Evolutionary conservation across 1,284 basidiomycete species (phyloP).

Genomic region (Somion occarium): DNA sequence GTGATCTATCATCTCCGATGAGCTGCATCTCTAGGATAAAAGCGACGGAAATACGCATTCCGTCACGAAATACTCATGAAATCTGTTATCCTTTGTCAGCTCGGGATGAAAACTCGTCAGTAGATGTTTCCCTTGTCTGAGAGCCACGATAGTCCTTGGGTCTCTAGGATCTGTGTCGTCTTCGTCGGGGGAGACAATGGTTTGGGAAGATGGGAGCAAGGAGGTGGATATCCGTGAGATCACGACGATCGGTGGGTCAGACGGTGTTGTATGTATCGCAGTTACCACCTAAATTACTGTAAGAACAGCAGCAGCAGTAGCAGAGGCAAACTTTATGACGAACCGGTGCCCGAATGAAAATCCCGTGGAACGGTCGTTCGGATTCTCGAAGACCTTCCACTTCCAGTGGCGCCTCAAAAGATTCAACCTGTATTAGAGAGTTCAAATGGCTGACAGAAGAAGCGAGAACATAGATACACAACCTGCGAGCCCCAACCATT

Average conservation of each 20-base stretch:
- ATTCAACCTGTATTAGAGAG: conserved; percentile 84
- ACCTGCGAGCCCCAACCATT: conserved; percentile 91
- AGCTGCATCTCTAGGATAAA: neutral
- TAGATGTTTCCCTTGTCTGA: conserved; percentile 81
- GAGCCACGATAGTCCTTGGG: conserved; percentile 75
- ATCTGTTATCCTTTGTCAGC: conserved; percentile 80
- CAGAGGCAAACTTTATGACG: conserved; percentile 24
- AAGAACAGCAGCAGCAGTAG: too few relatives aligned
- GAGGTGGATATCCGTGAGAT: conserved; percentile 70
- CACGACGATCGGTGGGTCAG: conserved; percentile 53
- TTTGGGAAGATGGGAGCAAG: conserved; percentile 49
- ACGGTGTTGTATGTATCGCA: conserved; percentile 37
- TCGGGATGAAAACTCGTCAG: conserved; percentile 96
- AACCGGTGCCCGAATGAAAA: conserved; percentile 96
- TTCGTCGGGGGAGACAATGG: conserved; percentile 25
- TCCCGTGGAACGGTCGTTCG: conserved; percentile 69
- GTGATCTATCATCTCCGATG: too few relatives aligned
- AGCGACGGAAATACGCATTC: conserved; percentile 51
- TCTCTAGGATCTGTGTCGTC: conserved; percentile 40
- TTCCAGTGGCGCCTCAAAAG: conserved; percentile 78
- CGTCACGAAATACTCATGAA: conserved; percentile 84
- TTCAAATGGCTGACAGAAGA: conserved; percentile 7
- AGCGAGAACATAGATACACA: conserved; percentile 15
- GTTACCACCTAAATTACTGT: conserved; percentile 51
- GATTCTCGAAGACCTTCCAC: conserved; percentile 64